These are phyloP conservation scores for Bidens hawaiensis DNA, from an alignment of 140 eudicot species.

Conservation along the genomic window DNA sequence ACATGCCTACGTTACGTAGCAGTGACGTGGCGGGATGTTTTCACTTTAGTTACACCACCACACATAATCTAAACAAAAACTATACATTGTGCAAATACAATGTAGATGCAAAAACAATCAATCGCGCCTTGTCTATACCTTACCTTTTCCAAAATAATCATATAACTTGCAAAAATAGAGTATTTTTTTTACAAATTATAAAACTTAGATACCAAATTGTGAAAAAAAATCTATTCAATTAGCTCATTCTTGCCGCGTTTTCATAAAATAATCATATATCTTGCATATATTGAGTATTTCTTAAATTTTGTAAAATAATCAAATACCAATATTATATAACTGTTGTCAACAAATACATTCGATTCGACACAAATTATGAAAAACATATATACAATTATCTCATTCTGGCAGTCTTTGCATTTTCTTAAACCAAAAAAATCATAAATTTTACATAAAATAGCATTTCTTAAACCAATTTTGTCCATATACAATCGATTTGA, in stretches of 20 bases:
- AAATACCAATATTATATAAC: neutral
- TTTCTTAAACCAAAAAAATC: no score
- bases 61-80: neutral
- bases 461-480: no score
- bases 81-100: neutral
- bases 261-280: neutral
- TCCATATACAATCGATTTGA: no score
- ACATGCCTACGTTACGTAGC: no score
- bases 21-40: no score
- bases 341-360: neutral
- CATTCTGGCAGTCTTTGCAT: no score
- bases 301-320: no score
- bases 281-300: no score
- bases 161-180: neutral
- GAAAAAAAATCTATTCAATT: neutral
- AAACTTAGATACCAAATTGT: no score
- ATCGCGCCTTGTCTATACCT: neutral
- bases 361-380: neutral
- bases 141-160: neutral
- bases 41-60: no score
- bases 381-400: no score
- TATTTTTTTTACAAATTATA: neutral
- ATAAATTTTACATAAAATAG: no score
- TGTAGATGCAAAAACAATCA: neutral
- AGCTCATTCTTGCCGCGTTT: neutral